These are phyloP conservation scores for Cryptococcus sp. DNA, from an alignment of 1,284 basidiomycete species.

Conservation along the genomic window DNA sequence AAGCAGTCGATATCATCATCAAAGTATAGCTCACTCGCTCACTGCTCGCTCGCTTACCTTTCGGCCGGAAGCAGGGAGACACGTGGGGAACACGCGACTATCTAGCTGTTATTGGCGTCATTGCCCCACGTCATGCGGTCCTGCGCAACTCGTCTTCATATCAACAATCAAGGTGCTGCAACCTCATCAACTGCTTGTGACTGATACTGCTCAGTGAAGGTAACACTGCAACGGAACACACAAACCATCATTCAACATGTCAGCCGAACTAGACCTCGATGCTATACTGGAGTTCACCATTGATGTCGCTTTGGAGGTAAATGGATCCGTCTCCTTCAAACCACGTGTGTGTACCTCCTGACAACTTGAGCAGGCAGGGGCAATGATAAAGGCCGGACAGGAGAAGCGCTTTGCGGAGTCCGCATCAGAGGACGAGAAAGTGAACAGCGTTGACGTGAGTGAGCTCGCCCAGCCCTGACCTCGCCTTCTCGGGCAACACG, in stretches of 20 bases:
- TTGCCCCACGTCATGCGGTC: not conserved
- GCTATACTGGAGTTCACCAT: conserved; percentile 72
- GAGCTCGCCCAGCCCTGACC: not conserved
- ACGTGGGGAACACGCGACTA: conserved; percentile 11
- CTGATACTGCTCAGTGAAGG: not conserved
- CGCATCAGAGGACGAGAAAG: conserved; percentile 73
- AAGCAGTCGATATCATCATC: not conserved
- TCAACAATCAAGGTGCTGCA: not conserved
- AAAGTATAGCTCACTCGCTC: not conserved
- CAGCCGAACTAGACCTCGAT: conserved; percentile 59
- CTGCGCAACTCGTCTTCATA: not conserved
- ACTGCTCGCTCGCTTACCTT: not conserved
- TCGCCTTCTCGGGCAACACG: not conserved
- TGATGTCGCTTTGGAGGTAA: conserved; percentile 61
- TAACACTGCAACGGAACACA: not conserved
- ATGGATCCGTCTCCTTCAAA: conserved; percentile 3
- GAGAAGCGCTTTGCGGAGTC: conserved; percentile 54
- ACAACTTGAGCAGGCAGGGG: conserved; percentile 47
- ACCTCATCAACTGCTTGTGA: not conserved
- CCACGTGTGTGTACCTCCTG: not conserved
- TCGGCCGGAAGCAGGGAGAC: conserved; percentile 4
- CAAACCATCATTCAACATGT: conserved; percentile 16
- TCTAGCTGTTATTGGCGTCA: not conserved
- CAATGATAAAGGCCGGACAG: conserved; percentile 55
- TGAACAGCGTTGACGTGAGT: conserved; percentile 75